Evolutionary conservation across 441 rosid species (phyloP), one percentile per base, ranked within the genome.

Genomic region (Gossypium davidsonii): DNA sequence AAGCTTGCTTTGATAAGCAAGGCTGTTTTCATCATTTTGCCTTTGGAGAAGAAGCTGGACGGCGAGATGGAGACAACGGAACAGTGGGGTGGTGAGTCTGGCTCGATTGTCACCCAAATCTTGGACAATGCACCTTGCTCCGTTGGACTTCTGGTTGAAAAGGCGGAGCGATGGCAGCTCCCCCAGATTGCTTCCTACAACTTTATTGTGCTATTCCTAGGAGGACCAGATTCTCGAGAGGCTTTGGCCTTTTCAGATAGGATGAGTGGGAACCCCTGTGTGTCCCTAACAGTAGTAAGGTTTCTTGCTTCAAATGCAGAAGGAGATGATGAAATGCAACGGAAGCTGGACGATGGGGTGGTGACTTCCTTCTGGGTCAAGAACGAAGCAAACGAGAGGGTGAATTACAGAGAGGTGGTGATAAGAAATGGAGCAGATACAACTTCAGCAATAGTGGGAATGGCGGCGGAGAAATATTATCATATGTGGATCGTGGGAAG

Each of bases 401-500:
- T 90, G 49, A 63, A 26, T 9, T 94, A 88, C 74, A 83, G 83
- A 48, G 96, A 91, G 66, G 87, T 85, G 39, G 86, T 85, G 56
- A 96, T 90, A 53, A 82, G 73, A 34, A 82, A 88, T 56, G 97
- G 98, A 18, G 89, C 80, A 1, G 96, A 91, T 51, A 89, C 96
- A 0, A 14, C 84, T 4, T 82, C 88, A 3, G 89, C 92, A 12
- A 88, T 94, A 17, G 90, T 76, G 3, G 88, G 88, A 0, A 78
- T 90, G 82, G 79, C 84, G 0, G 76, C 80, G 10, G 82, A 78
- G 0, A 74, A 60, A 2, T 65, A 75, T 8, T 70, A 73, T 17
- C 93, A 94, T 70, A 78, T 94, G 3, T 91, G 95, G 97, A 87
- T 94, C 10, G 79, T 86, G 2, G 99, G 99, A 17, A 92, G 94